A percentile compares a stretch with the other conserved stretches of the same genome.
These are phyloP conservation scores for Candida maris DNA, from an alignment of 805 yeast genomes.

Conservation along the genomic window DNA sequence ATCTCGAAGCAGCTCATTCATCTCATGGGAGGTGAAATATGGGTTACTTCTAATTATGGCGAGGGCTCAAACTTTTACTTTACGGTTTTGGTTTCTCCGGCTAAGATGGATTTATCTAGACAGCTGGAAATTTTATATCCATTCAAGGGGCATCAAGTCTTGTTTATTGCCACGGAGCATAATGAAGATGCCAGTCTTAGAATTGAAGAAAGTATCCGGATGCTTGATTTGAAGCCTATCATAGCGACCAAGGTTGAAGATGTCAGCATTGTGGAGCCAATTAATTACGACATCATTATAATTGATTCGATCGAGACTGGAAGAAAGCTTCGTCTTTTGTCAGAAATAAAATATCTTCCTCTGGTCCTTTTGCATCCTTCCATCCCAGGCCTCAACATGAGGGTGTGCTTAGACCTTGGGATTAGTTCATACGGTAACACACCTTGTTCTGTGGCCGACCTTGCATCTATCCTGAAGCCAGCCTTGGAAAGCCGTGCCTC, in stretches of 20 bases:
- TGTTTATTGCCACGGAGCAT: slow-evolving; percentile 68
- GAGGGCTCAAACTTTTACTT: slow-evolving; percentile 81
- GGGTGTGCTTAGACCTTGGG: slow-evolving; percentile 79
- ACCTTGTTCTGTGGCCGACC: slow-evolving; percentile 77
- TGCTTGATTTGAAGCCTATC: slow-evolving; percentile 61
- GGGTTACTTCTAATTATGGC: slow-evolving; percentile 83
- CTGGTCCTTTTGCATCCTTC: slow-evolving; percentile 74
- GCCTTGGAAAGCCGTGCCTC: slow-evolving; percentile 81
- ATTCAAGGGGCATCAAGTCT: slow-evolving; percentile 64
- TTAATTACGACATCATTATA: slow-evolving; percentile 73
- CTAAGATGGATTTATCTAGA: slow-evolving; percentile 55
- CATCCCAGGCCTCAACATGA: slow-evolving; percentile 73
- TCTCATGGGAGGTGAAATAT: slow-evolving; percentile 89
- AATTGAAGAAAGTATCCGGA: slow-evolving; percentile 47
- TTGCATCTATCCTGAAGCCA: slow-evolving; percentile 79
- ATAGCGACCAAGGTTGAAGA: slow-evolving; percentile 50
- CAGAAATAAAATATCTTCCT: slow-evolving; percentile 83
- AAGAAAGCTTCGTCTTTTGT: slow-evolving; percentile 58
- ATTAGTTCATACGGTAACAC: slow-evolving; percentile 86
- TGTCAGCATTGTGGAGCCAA: slow-evolving; percentile 53
- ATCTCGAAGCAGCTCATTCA: slow-evolving; percentile 85
- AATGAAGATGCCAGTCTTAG: slow-evolving; percentile 45
- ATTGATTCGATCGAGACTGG: slow-evolving; percentile 79
- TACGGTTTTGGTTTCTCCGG: slow-evolving; percentile 75
- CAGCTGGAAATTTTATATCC: slow-evolving; percentile 69